phyloP scores from a whole-genome alignment of 805 yeast genomes.

The Candida mattraensis region DNA sequence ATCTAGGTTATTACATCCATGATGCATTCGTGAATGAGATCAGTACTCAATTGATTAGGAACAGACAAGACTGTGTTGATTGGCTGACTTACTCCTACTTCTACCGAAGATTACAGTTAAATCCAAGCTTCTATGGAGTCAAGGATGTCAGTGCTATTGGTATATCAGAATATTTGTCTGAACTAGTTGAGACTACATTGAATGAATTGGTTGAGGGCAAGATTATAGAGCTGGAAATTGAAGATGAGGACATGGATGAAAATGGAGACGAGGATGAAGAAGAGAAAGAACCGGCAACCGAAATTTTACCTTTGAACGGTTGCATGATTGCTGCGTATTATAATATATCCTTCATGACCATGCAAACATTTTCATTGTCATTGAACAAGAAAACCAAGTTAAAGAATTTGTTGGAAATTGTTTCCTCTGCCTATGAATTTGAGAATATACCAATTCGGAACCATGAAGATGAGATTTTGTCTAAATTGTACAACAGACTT shows the following conservation, averaged over 20 bases:
- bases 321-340: slow-evolving; percentile 77
- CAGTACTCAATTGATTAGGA: slow-evolving; percentile 58
- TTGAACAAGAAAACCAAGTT: slow-evolving; percentile 57
- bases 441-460: slow-evolving; percentile 61
- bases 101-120: slow-evolving; percentile 74
- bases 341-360: slow-evolving; percentile 61
- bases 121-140: slow-evolving; percentile 90
- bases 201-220: slow-evolving; percentile 60
- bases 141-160: slow-evolving; percentile 62
- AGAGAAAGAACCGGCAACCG: slow-evolving; percentile 41
- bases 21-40: slow-evolving; percentile 77
- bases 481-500: slow-evolving; percentile 52
- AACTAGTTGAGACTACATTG: slow-evolving; percentile 70
- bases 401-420: slow-evolving; percentile 59
- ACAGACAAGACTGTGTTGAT: slow-evolving; percentile 84
- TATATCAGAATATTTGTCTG: slow-evolving; percentile 79
- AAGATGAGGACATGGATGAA: slow-evolving; percentile 36
- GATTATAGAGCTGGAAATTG: slow-evolving; percentile 57
- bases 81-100: slow-evolving; percentile 86
- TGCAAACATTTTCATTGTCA: slow-evolving; percentile 56
- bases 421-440: slow-evolving; percentile 72
- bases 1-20: slow-evolving; percentile 52
- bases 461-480: slow-evolving; percentile 52
- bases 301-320: slow-evolving; percentile 62
- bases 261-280: slow-evolving; percentile 32